These are phyloP conservation scores for Mercurialis annua DNA, from an alignment of 345 rosid species.

Conservation along the genomic window DNA sequence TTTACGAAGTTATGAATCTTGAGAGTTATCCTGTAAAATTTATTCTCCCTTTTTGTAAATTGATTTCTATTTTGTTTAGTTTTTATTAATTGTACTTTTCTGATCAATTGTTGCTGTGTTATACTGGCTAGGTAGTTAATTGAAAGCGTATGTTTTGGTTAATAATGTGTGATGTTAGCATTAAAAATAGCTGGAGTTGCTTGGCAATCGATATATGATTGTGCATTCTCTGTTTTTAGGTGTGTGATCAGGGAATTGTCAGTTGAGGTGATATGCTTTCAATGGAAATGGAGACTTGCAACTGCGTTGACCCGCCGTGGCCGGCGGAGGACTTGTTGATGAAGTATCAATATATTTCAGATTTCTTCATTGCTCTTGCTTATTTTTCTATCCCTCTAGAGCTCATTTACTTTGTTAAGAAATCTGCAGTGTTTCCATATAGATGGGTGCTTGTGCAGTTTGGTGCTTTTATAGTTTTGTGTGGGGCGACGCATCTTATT, in stretches of 20 bases:
- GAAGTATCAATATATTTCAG: slow-evolving; percentile 97
- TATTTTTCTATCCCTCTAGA: slow-evolving; percentile 97
- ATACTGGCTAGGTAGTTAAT: no score
- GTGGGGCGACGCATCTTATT: slow-evolving; percentile 96
- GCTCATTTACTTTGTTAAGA: slow-evolving; percentile 93
- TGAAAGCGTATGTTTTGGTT: no score
- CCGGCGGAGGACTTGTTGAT: slow-evolving; percentile 87
- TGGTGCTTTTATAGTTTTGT: slow-evolving; percentile 97
- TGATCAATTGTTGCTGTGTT: no score
- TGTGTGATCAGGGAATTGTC: neutral
- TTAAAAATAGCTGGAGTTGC: no score
- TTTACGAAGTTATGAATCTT: no score
- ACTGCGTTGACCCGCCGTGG: slow-evolving; percentile 94
- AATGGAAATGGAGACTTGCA: slow-evolving; percentile 66
- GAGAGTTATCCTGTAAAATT: no score
- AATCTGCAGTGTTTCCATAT: slow-evolving; percentile 88
- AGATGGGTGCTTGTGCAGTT: slow-evolving; percentile 99
- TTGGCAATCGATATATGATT: neutral
- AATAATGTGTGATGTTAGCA: no score
- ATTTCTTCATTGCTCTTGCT: slow-evolving; percentile 96
- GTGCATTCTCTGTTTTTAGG: neutral
- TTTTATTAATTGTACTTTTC: no score
- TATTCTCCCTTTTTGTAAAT: no score
- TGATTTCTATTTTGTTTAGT: no score
- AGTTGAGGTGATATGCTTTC: neutral